These are phyloP conservation scores for Blastobotrys proliferans DNA, from an alignment of 1,139 yeast genomes.

Conservation along the genomic window DNA sequence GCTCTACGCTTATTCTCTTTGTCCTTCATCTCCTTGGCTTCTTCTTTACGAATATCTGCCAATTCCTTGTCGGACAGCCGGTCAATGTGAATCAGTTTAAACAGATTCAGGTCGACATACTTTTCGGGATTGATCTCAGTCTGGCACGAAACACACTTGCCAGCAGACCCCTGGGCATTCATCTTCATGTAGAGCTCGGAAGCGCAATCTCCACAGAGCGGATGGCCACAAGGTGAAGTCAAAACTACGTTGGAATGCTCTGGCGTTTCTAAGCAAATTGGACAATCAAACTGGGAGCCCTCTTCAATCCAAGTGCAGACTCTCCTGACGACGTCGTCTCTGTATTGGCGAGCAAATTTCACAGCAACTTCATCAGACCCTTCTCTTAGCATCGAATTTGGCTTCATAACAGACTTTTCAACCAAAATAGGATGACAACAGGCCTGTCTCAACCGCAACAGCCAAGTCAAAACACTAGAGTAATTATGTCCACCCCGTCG, in stretches of 20 bases:
- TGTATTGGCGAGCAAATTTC: conserved; percentile 18
- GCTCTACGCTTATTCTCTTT: conserved; percentile 6
- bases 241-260: conserved; percentile 42
- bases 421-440: conserved; percentile 82
- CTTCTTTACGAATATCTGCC: conserved; percentile 15
- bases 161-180: conserved; percentile 14
- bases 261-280: conserved; percentile 62
- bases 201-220: conserved; percentile 32
- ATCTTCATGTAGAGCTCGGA: conserved; percentile 19
- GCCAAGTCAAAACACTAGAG: conserved; percentile 63
- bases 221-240: conserved; percentile 34
- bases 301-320: conserved; percentile 10
- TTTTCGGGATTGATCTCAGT: conserved; percentile 19
- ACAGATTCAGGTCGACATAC: conserved; percentile 26
- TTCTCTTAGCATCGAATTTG: conserved; percentile 28
- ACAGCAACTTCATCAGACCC: conserved; percentile 17
- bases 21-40: conserved; percentile 1
- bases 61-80: conserved; percentile 24
- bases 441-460: conserved; percentile 82
- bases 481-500: conserved; percentile 36
- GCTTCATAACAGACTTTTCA: conserved; percentile 40
- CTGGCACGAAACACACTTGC: conserved; percentile 21
- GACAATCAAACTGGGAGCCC: conserved; percentile 50
- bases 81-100: conserved; percentile 25
- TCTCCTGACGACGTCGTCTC: background rate